Conservation (phyloP, 495 filamentous ascomycete species). For the Pyrenopolyporus hunteri region DNA sequence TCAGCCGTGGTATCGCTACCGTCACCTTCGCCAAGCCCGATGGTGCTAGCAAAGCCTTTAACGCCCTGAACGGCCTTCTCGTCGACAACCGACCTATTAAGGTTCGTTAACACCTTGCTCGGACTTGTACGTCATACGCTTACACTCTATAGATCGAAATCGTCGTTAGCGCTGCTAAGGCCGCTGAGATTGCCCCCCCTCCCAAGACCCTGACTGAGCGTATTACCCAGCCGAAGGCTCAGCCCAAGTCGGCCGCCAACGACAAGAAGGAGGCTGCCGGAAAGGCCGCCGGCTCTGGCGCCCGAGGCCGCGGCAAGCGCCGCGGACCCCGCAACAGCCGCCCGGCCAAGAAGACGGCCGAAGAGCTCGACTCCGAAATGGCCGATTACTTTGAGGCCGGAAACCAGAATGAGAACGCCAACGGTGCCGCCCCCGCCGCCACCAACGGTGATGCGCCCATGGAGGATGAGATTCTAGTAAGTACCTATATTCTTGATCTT, state of each 20-base stretch:
- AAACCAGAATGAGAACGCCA: slow-evolving; percentile 49
- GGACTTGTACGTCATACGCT: slow-evolving; percentile 21
- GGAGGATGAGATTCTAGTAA: slow-evolving; percentile 57
- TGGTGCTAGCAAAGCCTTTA: slow-evolving; percentile 79
- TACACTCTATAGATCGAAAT: slow-evolving; percentile 76
- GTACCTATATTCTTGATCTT: not conserved
- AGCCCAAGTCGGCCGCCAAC: slow-evolving; percentile 83
- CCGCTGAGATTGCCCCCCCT: slow-evolving; percentile 63
- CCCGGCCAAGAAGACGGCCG: slow-evolving; percentile 84
- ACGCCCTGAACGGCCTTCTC: slow-evolving; percentile 81
- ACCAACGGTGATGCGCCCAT: slow-evolving; percentile 58
- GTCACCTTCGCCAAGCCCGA: slow-evolving; percentile 73
- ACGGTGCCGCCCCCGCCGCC: slow-evolving; percentile 46
- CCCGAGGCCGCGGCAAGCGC: slow-evolving; percentile 60
- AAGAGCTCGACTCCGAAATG: slow-evolving; percentile 95
- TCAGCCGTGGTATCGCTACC: slow-evolving; percentile 83
- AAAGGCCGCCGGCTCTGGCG: slow-evolving; percentile 48
- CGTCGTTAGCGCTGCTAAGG: slow-evolving; percentile 76
- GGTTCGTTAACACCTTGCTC: slow-evolving; percentile 56
- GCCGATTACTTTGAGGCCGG: slow-evolving; percentile 76
- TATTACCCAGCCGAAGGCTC: slow-evolving; percentile 71
- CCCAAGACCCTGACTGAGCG: slow-evolving; percentile 85
- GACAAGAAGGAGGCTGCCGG: slow-evolving; percentile 61
- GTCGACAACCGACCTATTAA: slow-evolving; percentile 92
- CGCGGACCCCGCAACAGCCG: slow-evolving; percentile 62